Conservation (phyloP, 2,329 filamentous ascomycete species). For the Calonectria fujianensis region DNA sequence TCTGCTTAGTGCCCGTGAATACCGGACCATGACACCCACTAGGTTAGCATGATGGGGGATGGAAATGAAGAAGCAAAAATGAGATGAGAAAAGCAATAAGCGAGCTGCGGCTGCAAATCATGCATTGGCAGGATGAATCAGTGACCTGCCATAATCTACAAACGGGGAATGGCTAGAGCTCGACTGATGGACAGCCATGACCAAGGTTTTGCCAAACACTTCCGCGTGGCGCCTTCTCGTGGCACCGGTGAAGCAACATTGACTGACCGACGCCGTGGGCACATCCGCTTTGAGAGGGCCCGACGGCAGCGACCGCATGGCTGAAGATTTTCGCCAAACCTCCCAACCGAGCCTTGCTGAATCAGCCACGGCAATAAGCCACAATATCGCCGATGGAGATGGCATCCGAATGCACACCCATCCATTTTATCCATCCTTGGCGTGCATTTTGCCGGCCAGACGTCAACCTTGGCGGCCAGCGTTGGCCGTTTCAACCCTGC, state of each 20-base stretch:
- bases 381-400: background rate
- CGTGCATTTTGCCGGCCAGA: background rate
- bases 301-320: background rate
- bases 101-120: background rate
- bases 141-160: background rate
- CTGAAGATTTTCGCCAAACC: background rate
- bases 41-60: background rate
- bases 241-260: background rate
- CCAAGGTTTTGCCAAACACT: background rate
- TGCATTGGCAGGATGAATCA: background rate
- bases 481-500: background rate
- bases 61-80: background rate
- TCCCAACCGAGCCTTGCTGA: too few relatives aligned
- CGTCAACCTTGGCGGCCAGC: background rate
- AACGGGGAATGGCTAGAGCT: background rate
- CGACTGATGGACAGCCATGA: too few relatives aligned
- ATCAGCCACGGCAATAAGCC: background rate
- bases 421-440: background rate
- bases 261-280: background rate
- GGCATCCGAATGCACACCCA: background rate
- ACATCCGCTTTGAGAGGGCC: background rate
- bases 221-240: background rate
- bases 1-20: background rate
- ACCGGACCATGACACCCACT: background rate
- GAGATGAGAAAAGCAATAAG: background rate